Evolutionary conservation across 345 rosid genomes (phyloP).

Genomic region (Salix dunnii): DNA sequence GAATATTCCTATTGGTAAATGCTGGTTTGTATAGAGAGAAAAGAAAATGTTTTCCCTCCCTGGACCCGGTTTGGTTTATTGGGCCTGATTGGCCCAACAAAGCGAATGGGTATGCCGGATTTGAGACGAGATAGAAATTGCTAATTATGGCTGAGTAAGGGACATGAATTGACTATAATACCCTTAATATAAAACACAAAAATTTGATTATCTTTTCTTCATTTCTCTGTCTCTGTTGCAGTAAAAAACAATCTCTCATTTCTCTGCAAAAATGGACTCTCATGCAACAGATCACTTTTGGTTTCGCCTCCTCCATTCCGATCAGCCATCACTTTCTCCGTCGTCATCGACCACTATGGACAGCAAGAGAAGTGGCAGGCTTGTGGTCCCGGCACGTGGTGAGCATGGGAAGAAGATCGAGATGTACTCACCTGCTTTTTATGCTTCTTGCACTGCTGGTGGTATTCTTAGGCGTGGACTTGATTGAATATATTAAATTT

Average conservation of each 20-base stretch:
- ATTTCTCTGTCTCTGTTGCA: too few species aligned
- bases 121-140: too few species aligned
- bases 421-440: conserved; percentile 85
- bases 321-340: conserved; percentile 25
- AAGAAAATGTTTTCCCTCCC: too few species aligned
- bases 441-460: conserved; percentile 80
- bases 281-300: conserved; percentile 43
- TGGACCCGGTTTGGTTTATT: too few species aligned
- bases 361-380: conserved; percentile 4
- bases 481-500: not conserved
- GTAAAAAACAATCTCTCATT: not conserved
- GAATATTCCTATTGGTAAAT: not conserved
- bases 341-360: conserved; percentile 12
- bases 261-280: conserved; percentile 42
- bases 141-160: too few species aligned
- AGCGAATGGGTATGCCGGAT: too few species aligned
- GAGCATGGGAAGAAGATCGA: conserved; percentile 72
- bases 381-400: conserved; percentile 51
- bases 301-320: conserved; percentile 40
- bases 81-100: too few species aligned
- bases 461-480: conserved; percentile 93
- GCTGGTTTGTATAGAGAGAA: too few species aligned
- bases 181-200: too few species aligned
- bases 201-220: too few species aligned
- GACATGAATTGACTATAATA: too few species aligned